Base-by-base conservation (phyloP, 2,329 filamentous ascomycete species). In the Lasiodiplodia citricola region DNA sequence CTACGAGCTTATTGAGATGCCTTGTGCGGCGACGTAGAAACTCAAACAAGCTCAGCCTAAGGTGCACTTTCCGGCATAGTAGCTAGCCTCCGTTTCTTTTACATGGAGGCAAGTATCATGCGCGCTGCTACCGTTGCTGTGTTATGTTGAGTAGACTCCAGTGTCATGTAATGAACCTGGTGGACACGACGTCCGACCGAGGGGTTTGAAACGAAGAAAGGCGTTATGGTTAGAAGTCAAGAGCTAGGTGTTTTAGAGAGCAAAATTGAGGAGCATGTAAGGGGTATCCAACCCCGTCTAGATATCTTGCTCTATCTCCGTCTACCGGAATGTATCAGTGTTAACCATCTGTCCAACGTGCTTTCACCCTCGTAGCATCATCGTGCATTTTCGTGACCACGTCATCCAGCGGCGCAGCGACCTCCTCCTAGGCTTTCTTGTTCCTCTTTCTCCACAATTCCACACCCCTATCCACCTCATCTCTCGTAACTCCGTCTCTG, bases 401-500 rank as follows among this genome's bases (percentile, higher is more conserved):
- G 23, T 18, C 13, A 4, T 52, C 50, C 23, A n/a, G 18, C n/a
- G 8, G n/a, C 25, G 10, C 8, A n/a, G 16, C 41, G 31, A 25
- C 41, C 8, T 50, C 10, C n/a, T 21, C 25, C 8, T 25, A 64
- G 18, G 18, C 60, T 73, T 77, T 85, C 25, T 87, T 88, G 77
- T 88, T 89, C 75, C 91, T 87, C 80, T 87, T 89, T 75, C 95
- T 87, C 95, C 96, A 98, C 75, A 91, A 88, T 76, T 84, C 85
- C 5, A 98, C 88, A 0, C 94, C 95, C 69, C 85, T 86, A 80
- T 96, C 94, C 23, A 97, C 82, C 82, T 96, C 94, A 0, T 84
- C 84, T 81, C 88, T 90, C 2, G 87, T 90, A 66, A 97, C 88
- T 0, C 94, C 94, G 77, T 97, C 91, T 68, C 87, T 83, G 0